These are phyloP conservation scores for Wallacemonas sp. DNA, from an alignment of 208 protist species.

Conservation along the genomic window DNA sequence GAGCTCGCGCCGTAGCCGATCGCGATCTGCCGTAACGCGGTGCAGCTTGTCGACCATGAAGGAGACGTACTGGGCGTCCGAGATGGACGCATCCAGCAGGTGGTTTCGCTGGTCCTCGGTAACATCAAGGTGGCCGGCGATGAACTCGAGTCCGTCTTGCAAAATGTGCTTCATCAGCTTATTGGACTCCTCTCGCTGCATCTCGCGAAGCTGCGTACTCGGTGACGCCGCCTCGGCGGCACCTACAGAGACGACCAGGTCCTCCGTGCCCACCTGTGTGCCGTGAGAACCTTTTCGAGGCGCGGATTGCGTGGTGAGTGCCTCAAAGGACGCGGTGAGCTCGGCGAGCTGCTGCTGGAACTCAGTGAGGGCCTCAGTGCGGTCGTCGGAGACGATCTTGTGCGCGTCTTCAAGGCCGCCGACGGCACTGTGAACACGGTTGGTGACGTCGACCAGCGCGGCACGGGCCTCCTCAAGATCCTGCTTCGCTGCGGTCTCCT, in stretches of 20 bases:
- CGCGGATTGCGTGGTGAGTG: constrained; percentile 3
- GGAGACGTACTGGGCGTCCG: constrained; percentile 60
- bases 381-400: constrained; percentile 6
- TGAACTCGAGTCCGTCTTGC: constrained; percentile 38
- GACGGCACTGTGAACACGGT: not conserved
- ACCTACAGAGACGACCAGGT: too few relatives aligned
- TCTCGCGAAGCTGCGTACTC: not conserved
- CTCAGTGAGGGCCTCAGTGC: not conserved
- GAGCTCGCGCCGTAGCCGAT: constrained; percentile 38
- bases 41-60: constrained; percentile 46
- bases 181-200: constrained; percentile 12
- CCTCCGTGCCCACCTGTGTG: too few relatives aligned
- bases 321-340: constrained; percentile 20
- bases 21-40: constrained; percentile 43
- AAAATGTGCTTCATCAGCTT: constrained; percentile 30
- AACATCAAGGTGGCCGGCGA: constrained; percentile 39
- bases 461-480: constrained; percentile 25
- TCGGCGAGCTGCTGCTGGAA: constrained; percentile 20
- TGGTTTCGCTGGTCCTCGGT: constrained; percentile 46
- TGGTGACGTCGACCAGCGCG: constrained; percentile 25
- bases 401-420: constrained; percentile 10
- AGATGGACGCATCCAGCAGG: constrained; percentile 63
- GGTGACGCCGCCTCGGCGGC: not conserved
- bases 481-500: not conserved
- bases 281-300: too few relatives aligned